Evolutionary conservation across 192 early-diverging fungal species (phyloP), one percentile per base, ranked within the genome.

Genomic region (Coemansia sp.): DNA sequence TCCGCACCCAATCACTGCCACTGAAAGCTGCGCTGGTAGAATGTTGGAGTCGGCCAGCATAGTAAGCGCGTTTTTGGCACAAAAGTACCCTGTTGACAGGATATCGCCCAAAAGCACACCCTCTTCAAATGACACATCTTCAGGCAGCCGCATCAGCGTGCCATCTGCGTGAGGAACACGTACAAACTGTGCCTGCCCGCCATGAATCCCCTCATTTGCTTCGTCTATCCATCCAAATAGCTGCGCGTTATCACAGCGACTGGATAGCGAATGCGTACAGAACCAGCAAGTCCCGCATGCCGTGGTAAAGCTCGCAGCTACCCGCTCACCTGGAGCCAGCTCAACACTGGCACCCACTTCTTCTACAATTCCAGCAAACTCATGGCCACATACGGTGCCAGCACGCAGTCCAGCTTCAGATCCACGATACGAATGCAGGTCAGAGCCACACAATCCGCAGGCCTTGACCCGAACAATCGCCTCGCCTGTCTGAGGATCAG

Each of bases 131-230:
- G 67, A 64, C 6, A 83, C 50, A 3, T 51, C 47, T 43, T 63
- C 66, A 3, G 76, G 73, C 25, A 79, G 27, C 8, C 54, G 63
- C 54, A 86, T 60, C 22, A 86, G 62, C 22, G 85, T 73, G 10
- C 75, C 63, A 47, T 75, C 54, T 9, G 85, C 85, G 49, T 81
- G 48, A 11, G 85, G 83, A 35, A 86, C 83, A 0, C 75, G 72
- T 37, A 84, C 79, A 47, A 82, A 86, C 69, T 86, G 81, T 5
- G 83, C 79, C 52, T 86, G 85, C 6, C 69, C 82, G 19, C 85
- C 85, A 19, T 81, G 75, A 47, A 86, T 41, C 9, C 84, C 84
- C 17, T 62, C 43, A 10, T 70, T 68, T 8, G 66, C 35, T 22
- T 65, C 51, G 37, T 58, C 54, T 29, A 75, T 51, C 81, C 77